Percentiles rank a stretch among this genome's conserved stretches.
These are phyloP conservation scores for Ceratocystis diversiconidia DNA, from an alignment of 2,329 filamentous ascomycete species.

Conservation along the genomic window DNA sequence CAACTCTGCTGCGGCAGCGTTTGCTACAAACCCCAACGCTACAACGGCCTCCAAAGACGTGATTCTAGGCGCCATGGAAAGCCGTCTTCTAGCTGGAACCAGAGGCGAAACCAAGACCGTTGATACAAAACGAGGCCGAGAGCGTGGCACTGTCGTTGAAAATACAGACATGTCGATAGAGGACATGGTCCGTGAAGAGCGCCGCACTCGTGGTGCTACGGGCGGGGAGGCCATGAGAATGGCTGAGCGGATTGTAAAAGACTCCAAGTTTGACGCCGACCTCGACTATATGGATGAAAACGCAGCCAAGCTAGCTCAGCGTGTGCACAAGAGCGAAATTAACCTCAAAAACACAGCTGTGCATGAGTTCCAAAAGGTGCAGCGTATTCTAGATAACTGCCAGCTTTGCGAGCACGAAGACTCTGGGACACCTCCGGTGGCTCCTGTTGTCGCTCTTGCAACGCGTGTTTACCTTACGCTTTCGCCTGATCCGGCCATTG, in stretches of 20 bases:
- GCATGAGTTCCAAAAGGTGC: constrained; percentile 77
- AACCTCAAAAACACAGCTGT: constrained; percentile 82
- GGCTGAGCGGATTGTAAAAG: constrained; percentile 87
- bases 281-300: constrained; percentile 98
- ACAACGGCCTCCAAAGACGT: constrained; percentile 48
- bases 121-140: constrained; percentile 65
- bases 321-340: constrained; percentile 74
- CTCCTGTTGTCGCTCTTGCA: constrained; percentile 72
- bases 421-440: constrained; percentile 54
- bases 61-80: constrained; percentile 77
- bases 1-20: constrained; percentile 55
- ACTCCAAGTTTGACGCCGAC: constrained; percentile 78
- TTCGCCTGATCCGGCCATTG: constrained; percentile 77
- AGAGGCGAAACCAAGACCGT: constrained; percentile 62
- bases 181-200: constrained; percentile 93
- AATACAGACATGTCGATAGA: constrained; percentile 94
- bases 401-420: constrained; percentile 91
- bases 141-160: constrained; percentile 72
- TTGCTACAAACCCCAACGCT: constrained; percentile 28
- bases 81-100: constrained; percentile 65
- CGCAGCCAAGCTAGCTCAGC: constrained; percentile 71
- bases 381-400: constrained; percentile 71
- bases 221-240: constrained; percentile 71
- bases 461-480: constrained; percentile 81
- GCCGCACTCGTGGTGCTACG: constrained; percentile 61